These are phyloP conservation scores for Cymbidium sinense DNA, from an alignment of 106 monocot species.

Conservation along the genomic window DNA sequence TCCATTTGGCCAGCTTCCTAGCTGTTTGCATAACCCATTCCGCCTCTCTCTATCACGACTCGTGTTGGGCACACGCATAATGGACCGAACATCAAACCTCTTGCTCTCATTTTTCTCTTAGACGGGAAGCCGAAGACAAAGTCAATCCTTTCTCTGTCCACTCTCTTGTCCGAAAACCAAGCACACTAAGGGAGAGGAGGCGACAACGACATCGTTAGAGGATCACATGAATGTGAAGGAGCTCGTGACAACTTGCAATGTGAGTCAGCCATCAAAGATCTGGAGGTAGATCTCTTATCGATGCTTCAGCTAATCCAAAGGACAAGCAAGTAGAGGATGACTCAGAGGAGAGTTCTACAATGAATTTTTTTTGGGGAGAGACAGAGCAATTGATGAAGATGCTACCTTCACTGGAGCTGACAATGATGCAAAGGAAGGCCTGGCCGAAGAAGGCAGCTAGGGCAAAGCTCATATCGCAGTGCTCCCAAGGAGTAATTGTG, in stretches of 20 bases:
- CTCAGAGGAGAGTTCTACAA: neutral
- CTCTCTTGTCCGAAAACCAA: neutral
- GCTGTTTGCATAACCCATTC: too few relatives aligned
- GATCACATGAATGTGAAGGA: neutral
- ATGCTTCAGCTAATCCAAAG: neutral
- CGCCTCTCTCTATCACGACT: too few relatives aligned
- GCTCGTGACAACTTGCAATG: neutral
- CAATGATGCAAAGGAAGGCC: neutral
- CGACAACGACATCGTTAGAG: neutral
- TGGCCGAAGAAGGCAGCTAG: neutral
- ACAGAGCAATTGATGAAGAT: constrained; percentile 4
- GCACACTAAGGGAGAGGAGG: constrained; percentile 1
- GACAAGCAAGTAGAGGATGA: neutral
- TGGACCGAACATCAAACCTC: too few relatives aligned
- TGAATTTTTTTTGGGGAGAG: neutral
- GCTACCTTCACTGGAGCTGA: neutral
- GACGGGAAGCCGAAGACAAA: too few relatives aligned
- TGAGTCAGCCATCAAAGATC: constrained; percentile 1
- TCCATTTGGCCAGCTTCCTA: too few relatives aligned
- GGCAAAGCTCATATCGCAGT: constrained; percentile 6
- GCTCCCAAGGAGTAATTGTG: constrained; percentile 4
- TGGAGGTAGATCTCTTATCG: neutral
- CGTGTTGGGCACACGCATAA: too few relatives aligned
- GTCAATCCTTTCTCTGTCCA: neutral
- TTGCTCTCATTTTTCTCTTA: too few relatives aligned